Conservation (phyloP, 768 basidiomycete species). For the Phylloporus arenicola region DNA sequence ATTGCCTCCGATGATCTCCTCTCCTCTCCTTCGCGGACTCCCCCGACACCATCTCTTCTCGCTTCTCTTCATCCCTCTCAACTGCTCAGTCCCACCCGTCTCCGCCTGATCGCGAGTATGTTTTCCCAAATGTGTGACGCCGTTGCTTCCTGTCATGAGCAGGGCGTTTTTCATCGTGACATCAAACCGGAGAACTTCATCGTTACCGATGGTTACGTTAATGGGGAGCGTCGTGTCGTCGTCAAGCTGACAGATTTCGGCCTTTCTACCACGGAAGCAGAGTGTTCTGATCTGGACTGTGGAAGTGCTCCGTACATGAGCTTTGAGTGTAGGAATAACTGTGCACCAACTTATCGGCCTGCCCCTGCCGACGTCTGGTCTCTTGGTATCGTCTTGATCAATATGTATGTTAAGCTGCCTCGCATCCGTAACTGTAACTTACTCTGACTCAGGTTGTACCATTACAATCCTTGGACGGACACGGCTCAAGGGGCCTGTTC, state of each 20-base stretch:
- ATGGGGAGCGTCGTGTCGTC: conserved; percentile 79
- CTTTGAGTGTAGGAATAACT: conserved; percentile 97
- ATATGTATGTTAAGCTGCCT: conserved; percentile 58
- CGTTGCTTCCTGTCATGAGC: conserved; percentile 88
- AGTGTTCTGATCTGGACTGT: conserved; percentile 95
- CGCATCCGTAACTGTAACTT: neutral
- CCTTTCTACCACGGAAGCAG: conserved; percentile 80
- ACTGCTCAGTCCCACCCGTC: conserved; percentile 78
- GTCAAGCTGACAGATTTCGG: conserved; percentile 99
- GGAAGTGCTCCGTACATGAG: conserved; percentile 99
- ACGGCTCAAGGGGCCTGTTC: conserved; percentile 74
- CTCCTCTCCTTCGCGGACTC: conserved; percentile 53
- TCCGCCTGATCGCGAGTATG: conserved; percentile 94
- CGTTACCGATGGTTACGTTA: conserved; percentile 74
- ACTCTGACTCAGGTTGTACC: conserved; percentile 69
- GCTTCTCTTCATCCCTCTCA: conserved; percentile 75
- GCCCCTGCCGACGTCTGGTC: conserved; percentile 99
- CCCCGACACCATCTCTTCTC: conserved; percentile 90
- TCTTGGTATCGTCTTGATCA: conserved; percentile 96
- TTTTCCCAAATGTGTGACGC: conserved; percentile 99
- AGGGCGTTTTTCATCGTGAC: conserved; percentile 90
- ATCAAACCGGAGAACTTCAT: conserved; percentile 99
- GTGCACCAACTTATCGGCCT: conserved; percentile 90
- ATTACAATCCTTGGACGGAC: conserved; percentile 97
- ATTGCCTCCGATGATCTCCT: conserved; percentile 11